Evolutionary conservation across 768 basidiomycete genomes (phyloP).

Genomic region (Mycena pura): DNA sequence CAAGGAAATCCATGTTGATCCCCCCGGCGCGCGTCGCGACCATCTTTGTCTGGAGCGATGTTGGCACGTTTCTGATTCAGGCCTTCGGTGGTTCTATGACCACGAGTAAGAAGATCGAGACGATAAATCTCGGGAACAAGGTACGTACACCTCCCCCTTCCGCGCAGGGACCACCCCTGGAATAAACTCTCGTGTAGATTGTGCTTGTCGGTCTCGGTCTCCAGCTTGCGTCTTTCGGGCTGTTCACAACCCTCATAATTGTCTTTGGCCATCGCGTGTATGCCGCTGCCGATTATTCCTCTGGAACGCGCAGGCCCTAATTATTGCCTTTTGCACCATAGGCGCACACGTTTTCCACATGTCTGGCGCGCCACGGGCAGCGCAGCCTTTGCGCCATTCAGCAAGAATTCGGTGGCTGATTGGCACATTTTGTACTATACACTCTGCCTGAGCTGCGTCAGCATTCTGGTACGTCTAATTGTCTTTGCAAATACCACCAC

Average conservation of each 20-base stretch:
- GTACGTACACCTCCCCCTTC: not conserved
- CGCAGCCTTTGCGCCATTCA: not conserved
- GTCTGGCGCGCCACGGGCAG: slow-evolving; percentile 2
- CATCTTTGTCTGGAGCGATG: slow-evolving; percentile 15
- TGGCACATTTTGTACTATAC: slow-evolving; percentile 19
- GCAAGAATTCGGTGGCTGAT: not conserved
- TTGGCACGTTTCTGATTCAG: slow-evolving; percentile 1
- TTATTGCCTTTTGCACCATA: not conserved
- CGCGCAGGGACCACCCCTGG: not conserved
- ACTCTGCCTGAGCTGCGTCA: slow-evolving; percentile 8
- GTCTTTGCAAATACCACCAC: not conserved
- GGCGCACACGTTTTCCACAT: slow-evolving; percentile 4
- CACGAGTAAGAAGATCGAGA: not conserved
- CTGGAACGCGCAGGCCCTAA: not conserved
- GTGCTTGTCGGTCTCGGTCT: slow-evolving; percentile 1
- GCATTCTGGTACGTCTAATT: slow-evolving; percentile 4
- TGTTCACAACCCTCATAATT: slow-evolving; percentile 3
- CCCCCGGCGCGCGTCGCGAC: slow-evolving; percentile 1
- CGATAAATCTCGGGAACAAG: slow-evolving; percentile 3
- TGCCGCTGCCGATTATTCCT: not conserved
- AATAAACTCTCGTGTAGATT: not conserved
- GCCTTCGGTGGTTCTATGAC: not conserved
- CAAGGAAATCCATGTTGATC: slow-evolving; percentile 8
- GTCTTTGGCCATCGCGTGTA: slow-evolving; percentile 15
- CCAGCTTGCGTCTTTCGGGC: slow-evolving; percentile 6